Evolutionary conservation across 2,329 filamentous ascomycete species (phyloP).

Genomic region (Metarhizium anisopliae): DNA sequence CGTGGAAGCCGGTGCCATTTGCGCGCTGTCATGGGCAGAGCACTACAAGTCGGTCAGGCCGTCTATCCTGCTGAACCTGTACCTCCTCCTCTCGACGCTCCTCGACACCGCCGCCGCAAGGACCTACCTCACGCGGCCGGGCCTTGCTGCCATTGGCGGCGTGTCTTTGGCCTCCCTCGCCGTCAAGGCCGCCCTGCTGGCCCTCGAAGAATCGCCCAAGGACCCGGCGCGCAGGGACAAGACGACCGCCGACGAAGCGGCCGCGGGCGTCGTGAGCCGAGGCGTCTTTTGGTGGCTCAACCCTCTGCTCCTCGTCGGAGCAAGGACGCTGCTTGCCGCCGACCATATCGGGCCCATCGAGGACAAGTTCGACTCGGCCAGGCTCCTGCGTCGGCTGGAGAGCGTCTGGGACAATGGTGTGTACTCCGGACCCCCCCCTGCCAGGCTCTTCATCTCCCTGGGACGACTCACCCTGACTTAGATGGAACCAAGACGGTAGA

Average conservation of each 20-base stretch:
- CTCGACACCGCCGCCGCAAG: constrained; percentile 24
- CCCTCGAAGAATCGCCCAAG: constrained; percentile 14
- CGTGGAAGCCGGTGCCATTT: constrained; percentile 17
- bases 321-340: constrained; percentile 13
- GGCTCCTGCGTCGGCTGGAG: constrained; percentile 12
- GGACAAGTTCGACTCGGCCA: constrained; percentile 17
- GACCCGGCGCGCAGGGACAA: constrained; percentile 8
- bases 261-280: constrained; percentile 23
- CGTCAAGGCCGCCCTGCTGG: background rate
- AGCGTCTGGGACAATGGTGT: constrained; percentile 14
- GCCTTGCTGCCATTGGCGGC: constrained; percentile 14
- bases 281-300: constrained; percentile 29
- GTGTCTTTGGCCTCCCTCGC: constrained; percentile 17
- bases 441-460: too few relatives aligned
- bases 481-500: constrained; percentile 10
- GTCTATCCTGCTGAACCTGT: constrained; percentile 22
- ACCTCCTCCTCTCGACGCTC: constrained; percentile 21
- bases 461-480: background rate
- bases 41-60: constrained; percentile 23
- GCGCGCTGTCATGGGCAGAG: constrained; percentile 22
- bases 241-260: constrained; percentile 20
- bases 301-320: constrained; percentile 17
- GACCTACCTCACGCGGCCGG: constrained; percentile 23
- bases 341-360: constrained; percentile 18
- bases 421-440: background rate